A percentile compares a stretch with the other conserved stretches of the same genome.
These are phyloP conservation scores for Epithele typhae DNA, from an alignment of 768 basidiomycete species.

Conservation along the genomic window DNA sequence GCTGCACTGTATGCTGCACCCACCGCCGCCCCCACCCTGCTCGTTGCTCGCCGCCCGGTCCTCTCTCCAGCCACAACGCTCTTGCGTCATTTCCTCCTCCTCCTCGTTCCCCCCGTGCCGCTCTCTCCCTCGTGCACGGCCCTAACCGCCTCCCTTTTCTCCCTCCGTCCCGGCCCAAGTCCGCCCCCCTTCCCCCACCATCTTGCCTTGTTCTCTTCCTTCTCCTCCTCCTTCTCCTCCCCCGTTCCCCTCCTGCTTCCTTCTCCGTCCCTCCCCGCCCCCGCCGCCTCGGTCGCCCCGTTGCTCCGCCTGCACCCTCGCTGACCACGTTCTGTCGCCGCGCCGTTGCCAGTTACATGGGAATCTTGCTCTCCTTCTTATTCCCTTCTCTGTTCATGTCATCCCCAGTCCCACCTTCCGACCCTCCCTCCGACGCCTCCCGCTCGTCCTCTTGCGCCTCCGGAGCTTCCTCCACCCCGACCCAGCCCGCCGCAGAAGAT, in stretches of 20 bases:
- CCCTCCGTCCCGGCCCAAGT: slow-evolving; percentile 4
- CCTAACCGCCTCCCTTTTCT: slow-evolving; percentile 9
- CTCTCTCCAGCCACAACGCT: slow-evolving; percentile 4
- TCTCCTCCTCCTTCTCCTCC: slow-evolving; percentile 3
- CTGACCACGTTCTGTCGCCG: not conserved
- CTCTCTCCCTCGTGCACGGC: slow-evolving; percentile 18
- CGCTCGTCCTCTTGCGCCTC: slow-evolving; percentile 18
- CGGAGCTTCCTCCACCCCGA: slow-evolving; percentile 6
- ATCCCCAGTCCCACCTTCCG: slow-evolving; percentile 17
- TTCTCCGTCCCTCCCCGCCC: not conserved
- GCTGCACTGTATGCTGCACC: slow-evolving; percentile 19
- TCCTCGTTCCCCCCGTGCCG: slow-evolving; percentile 2
- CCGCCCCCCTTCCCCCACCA: slow-evolving; percentile 13
- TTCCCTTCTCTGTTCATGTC: slow-evolving; percentile 27
- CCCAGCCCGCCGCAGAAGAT: slow-evolving; percentile 5
- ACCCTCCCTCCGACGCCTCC: slow-evolving; percentile 18
- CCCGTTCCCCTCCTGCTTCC: not conserved
- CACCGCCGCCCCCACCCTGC: slow-evolving; percentile 11
- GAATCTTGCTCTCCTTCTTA: slow-evolving; percentile 27
- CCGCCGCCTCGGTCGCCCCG: no score
- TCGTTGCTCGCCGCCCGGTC: slow-evolving; percentile 11
- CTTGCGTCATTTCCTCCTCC: slow-evolving; percentile 12
- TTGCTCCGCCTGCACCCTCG: no score
- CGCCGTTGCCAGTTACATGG: slow-evolving; percentile 20
- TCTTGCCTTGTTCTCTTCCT: slow-evolving; percentile 8